These are phyloP conservation scores for Lepidium aucheri DNA, from an alignment of 345 rosid species.

Conservation along the genomic window DNA sequence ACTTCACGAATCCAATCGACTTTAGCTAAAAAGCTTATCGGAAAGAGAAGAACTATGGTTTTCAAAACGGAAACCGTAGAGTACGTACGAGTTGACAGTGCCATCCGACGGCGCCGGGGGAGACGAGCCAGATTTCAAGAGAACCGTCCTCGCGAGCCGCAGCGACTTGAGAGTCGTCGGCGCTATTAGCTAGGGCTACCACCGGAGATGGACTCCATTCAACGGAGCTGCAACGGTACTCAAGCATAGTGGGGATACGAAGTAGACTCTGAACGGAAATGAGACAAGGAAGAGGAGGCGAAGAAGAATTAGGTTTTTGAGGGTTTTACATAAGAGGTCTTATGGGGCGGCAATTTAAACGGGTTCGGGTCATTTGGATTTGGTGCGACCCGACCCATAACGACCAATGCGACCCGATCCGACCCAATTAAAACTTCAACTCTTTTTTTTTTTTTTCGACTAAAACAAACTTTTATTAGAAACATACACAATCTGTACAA, in stretches of 20 bases:
- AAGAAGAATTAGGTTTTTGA: slow-evolving; percentile 10
- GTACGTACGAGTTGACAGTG: slow-evolving; percentile 95
- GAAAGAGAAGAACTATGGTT: background rate
- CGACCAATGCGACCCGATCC: no score
- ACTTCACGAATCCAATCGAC: slow-evolving; percentile 21
- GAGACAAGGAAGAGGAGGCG: slow-evolving; percentile 9
- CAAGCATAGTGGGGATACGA: slow-evolving; percentile 30
- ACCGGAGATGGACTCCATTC: slow-evolving; percentile 93
- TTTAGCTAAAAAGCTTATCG: slow-evolving; percentile 3
- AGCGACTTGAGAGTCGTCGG: slow-evolving; percentile 70
- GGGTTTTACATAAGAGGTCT: slow-evolving; percentile 15
- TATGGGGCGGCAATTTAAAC: slow-evolving; percentile 3
- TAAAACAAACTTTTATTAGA: no score
- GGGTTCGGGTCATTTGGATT: no score
- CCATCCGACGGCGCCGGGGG: slow-evolving; percentile 94
- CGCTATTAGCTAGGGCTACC: slow-evolving; percentile 68
- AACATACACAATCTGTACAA: no score
- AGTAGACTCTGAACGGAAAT: background rate
- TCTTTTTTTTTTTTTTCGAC: no score
- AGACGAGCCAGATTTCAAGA: slow-evolving; percentile 95
- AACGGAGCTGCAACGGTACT: slow-evolving; percentile 62
- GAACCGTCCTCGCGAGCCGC: slow-evolving; percentile 93
- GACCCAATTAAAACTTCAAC: no score
- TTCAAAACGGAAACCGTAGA: background rate
- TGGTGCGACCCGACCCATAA: no score